Conservation (phyloP, 148 eudicot genomes). For the Euryodendron excelsum region DNA sequence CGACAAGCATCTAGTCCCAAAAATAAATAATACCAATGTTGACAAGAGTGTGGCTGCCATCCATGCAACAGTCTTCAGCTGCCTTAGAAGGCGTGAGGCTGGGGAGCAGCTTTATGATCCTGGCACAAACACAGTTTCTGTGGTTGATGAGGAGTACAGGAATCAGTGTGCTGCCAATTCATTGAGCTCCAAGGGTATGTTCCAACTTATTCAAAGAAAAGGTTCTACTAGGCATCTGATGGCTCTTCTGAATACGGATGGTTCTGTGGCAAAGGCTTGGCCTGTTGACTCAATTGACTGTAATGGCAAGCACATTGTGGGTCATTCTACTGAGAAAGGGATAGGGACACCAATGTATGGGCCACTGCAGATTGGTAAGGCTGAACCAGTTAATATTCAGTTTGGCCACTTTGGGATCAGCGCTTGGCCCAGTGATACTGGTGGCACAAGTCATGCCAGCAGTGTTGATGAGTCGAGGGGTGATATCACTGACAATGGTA, state of each 20-base stretch:
- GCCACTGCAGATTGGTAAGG: conserved; percentile 67
- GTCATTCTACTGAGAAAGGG: conserved; percentile 38
- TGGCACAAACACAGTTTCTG: conserved; percentile 62
- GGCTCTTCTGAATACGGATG: conserved; percentile 90
- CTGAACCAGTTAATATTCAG: conserved; percentile 90
- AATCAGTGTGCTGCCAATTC: conserved; percentile 87
- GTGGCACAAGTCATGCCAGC: conserved; percentile 82
- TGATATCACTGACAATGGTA: conserved; percentile 69
- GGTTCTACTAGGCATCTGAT: conserved; percentile 86
- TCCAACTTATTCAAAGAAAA: conserved; percentile 87
- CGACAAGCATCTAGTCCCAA: conserved; percentile 91
- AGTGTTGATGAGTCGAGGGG: conserved; percentile 80
- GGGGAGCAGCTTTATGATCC: conserved; percentile 83
- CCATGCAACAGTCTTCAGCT: conserved; percentile 89
- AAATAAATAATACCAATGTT: conserved; percentile 91
- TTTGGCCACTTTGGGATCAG: conserved; percentile 96
- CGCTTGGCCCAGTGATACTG: conserved; percentile 90
- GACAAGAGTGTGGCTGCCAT: conserved; percentile 94
- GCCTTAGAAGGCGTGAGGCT: conserved; percentile 73
- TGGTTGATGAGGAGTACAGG: conserved; percentile 74
- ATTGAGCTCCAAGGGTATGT: conserved; percentile 90
- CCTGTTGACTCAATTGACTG: conserved; percentile 57
- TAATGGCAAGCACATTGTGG: conserved; percentile 49
- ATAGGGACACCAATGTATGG: conserved; percentile 75
- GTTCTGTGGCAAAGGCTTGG: conserved; percentile 99